Evolutionary conservation across 257 asterid species (phyloP).

Genomic region (Scutellaria minor): DNA sequence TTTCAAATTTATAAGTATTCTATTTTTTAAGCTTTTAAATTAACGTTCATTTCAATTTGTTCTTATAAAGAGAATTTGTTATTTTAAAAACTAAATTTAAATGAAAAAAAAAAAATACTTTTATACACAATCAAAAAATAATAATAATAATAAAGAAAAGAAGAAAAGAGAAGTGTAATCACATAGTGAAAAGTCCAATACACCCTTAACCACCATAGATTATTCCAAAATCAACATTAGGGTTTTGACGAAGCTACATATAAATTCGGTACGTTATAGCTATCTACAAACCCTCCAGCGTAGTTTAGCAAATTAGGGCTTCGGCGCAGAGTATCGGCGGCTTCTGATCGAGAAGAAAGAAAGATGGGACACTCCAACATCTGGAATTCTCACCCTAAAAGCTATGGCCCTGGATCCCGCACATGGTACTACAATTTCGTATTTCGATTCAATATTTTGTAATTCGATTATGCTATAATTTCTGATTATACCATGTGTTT

Average conservation of each 20-base stretch:
- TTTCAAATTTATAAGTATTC: too few relatives aligned
- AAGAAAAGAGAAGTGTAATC: neutral
- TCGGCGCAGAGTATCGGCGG: slow-evolving; percentile 9
- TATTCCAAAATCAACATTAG: slow-evolving; percentile 22
- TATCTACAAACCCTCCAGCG: neutral
- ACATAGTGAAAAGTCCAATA: slow-evolving; percentile 8
- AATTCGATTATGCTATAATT: neutral
- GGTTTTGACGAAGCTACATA: slow-evolving; percentile 30
- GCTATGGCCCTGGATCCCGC: slow-evolving; percentile 72
- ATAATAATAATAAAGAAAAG: too few relatives aligned
- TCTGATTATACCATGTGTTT: neutral
- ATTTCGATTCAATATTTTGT: neutral
- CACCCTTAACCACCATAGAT: neutral
- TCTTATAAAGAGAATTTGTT: too few relatives aligned
- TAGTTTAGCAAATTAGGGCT: neutral
- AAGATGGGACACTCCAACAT: slow-evolving; percentile 65
- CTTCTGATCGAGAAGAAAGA: slow-evolving; percentile 12
- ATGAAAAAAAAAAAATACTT: too few relatives aligned
- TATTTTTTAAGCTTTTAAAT: too few relatives aligned
- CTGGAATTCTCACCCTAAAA: slow-evolving; percentile 72
- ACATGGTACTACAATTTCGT: slow-evolving; percentile 44
- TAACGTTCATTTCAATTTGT: too few relatives aligned
- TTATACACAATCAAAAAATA: too few relatives aligned
- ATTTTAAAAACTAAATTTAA: too few relatives aligned
- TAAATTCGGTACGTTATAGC: neutral